Base-by-base conservation (phyloP, 768 basidiomycete genomes). In the Rubroboletus pulcherrimus region DNA sequence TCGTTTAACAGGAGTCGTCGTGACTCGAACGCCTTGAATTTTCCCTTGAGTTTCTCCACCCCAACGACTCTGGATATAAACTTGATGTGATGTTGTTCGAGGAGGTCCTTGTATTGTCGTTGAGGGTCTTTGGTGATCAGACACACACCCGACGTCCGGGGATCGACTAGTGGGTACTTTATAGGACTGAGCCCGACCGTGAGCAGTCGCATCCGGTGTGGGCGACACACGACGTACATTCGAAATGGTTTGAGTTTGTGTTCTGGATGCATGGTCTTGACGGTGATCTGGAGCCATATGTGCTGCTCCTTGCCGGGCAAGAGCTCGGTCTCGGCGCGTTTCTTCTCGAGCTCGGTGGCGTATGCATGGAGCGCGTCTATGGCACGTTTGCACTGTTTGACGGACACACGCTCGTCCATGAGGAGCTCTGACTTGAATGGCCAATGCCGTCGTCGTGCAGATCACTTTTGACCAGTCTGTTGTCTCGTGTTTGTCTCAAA, bases 121-220 rank as follows among this genome's bases (percentile, higher is more conserved):
- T 98, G 96, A 2, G 96, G 96, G 70, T 96, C 92, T 74, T 98
- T 98, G 49, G 89, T 89, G 72, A 99, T 88, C 49, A 99, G 78
- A 71, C 95, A 98, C 49, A 99, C 79, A 10, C 88, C 73, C 7
- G 84, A 84, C 14, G 81, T 84, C 49, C 89, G 84, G 12, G 89
- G 96, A 77, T 91, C 94, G 66, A 91, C 83, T 57, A 92, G 73
- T 33, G 89, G 89, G 67, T 97, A 81, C 38, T 81, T 83, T 43
- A 99, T 78, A 6, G 89, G 86, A 55, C 93, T 70, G 51, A 47
- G 31, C 12, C 12, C 55, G 34, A 31, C 4, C 15, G 30, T 56
- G 52, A 62, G 62, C 17, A 19, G 7, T 10, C 21, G 26, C 26
- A 31, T 39, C 40, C 30, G 24, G 29, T 30, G 24, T 7, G 37